phyloP scores from a whole-genome alignment of 169 alveolate species.

The Plasmodium yoelii region DNA sequence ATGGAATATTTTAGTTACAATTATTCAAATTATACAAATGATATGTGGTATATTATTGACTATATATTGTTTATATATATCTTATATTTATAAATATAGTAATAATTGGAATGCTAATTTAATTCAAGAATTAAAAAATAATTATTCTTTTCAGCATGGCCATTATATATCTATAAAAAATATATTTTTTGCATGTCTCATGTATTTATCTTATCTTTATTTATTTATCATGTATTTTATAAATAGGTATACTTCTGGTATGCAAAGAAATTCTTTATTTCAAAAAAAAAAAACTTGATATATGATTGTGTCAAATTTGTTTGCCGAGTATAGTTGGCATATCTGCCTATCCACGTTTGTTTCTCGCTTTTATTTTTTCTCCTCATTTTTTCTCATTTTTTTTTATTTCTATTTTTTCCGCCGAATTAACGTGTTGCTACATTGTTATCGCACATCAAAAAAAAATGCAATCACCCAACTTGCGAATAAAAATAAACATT shows the following conservation, averaged over 20 bases:
- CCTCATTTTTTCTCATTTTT: too few relatives aligned
- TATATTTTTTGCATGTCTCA: constrained; percentile 73
- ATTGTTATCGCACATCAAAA: too few relatives aligned
- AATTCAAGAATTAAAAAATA: constrained; percentile 14
- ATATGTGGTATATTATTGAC: constrained; percentile 79
- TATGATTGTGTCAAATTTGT: background rate
- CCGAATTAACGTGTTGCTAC: too few relatives aligned
- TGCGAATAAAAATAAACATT: too few relatives aligned
- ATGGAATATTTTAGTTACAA: constrained; percentile 87
- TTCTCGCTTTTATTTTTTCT: too few relatives aligned
- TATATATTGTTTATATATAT: constrained; percentile 49
- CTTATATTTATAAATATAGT: constrained; percentile 43
- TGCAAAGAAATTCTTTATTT: background rate
- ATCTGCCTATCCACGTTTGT: too few relatives aligned
- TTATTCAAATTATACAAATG: constrained; percentile 87
- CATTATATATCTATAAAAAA: constrained; percentile 75
- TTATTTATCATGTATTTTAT: constrained; percentile 74
- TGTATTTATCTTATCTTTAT: constrained; percentile 78
- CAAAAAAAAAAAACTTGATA: background rate
- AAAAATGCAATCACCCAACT: too few relatives aligned
- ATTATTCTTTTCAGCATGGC: constrained; percentile 69
- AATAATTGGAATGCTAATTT: constrained; percentile 35
- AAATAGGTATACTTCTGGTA: constrained; percentile 35
- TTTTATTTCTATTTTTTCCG: too few relatives aligned
- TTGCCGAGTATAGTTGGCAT: too few relatives aligned